A percentile compares a stretch with the other conserved stretches of the same genome.
These are phyloP conservation scores for Chlamydomonas schloesseri DNA, from an alignment of 139 green algal genomes.

Conservation along the genomic window DNA sequence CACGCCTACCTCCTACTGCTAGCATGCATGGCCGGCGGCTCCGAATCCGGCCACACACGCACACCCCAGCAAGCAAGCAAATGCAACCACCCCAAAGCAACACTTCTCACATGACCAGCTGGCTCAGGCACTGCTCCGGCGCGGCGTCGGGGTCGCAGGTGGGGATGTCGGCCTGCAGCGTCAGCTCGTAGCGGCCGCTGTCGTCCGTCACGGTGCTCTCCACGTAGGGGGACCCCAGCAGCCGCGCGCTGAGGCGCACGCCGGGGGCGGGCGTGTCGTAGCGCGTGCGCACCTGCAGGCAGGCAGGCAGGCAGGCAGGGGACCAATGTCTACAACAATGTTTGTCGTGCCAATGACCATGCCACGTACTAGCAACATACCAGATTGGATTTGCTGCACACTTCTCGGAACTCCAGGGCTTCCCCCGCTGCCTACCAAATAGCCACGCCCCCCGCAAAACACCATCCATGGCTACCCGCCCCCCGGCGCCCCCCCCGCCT, in stretches of 20 bases:
- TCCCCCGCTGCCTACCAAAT: too few relatives aligned
- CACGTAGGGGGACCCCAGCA: not conserved
- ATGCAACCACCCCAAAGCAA: too few relatives aligned
- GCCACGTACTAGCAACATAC: too few relatives aligned
- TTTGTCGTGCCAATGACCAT: too few relatives aligned
- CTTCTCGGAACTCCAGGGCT: too few relatives aligned
- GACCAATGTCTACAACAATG: not conserved
- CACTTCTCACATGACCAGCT: not conserved
- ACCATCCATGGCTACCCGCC: too few relatives aligned
- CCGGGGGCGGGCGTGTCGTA: not conserved
- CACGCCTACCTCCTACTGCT: too few relatives aligned
- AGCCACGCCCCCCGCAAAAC: too few relatives aligned
- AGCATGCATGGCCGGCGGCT: too few relatives aligned
- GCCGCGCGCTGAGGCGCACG: not conserved
- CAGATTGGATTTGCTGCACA: too few relatives aligned
- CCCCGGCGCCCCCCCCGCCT: not conserved
- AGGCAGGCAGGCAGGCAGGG: not conserved
- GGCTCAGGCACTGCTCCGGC: not conserved
- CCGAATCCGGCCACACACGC: too few relatives aligned
- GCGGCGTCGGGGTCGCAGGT: not conserved
- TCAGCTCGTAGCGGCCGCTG: not conserved
- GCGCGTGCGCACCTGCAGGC: not conserved
- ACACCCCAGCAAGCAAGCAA: too few relatives aligned
- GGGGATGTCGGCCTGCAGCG: not conserved
- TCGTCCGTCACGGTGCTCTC: not conserved